Conservation (phyloP, 2,329 filamentous ascomycete species). For the Penicillium aurantiogriseum region DNA sequence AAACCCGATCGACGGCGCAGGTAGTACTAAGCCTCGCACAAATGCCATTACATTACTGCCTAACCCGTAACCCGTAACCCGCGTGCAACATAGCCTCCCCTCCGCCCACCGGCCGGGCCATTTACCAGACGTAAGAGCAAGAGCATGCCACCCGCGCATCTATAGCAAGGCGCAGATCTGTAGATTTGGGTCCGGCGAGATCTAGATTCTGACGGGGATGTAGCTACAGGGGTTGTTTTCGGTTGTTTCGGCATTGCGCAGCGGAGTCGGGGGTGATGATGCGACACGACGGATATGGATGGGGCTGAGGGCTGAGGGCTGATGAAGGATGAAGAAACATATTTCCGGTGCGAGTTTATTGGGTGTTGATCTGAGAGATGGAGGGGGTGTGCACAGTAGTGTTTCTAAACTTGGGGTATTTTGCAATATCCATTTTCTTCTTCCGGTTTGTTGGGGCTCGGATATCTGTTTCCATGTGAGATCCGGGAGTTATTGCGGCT, state of each 20-base stretch:
- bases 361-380: background rate
- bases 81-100: background rate
- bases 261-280: background rate
- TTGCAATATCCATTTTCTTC: background rate
- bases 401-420: background rate
- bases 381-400: background rate
- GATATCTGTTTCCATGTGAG: background rate
- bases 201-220: background rate
- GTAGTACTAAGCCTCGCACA: constrained; percentile 1
- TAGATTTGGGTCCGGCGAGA: background rate
- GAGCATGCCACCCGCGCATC: background rate
- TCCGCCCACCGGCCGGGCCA: background rate
- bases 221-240: background rate
- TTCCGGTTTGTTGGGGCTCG: background rate
- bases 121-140: background rate
- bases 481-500: background rate
- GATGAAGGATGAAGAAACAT: background rate
- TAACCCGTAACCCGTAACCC: background rate
- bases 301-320: background rate
- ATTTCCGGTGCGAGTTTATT: background rate
- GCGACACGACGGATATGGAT: background rate
- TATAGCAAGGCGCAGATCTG: background rate
- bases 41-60: background rate
- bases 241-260: background rate
- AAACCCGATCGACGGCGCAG: background rate